These are phyloP conservation scores for Auriscalpium vulgare DNA, from an alignment of 768 basidiomycete genomes.

Conservation along the genomic window DNA sequence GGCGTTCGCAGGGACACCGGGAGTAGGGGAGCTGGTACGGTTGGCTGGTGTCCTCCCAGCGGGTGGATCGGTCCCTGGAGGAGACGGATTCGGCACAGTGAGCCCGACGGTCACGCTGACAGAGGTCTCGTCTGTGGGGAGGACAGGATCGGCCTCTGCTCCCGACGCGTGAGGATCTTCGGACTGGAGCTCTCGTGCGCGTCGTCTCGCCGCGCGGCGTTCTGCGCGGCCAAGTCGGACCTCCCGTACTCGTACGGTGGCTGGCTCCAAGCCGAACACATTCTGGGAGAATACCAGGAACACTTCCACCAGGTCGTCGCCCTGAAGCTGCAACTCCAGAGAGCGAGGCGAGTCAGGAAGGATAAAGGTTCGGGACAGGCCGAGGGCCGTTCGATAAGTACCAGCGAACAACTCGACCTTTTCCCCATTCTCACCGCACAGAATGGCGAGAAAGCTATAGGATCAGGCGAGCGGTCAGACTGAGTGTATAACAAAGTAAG, in stretches of 20 bases:
- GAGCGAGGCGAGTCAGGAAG: slow-evolving; percentile 85
- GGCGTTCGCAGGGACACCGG: slow-evolving; percentile 13
- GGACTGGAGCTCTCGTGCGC: slow-evolving; percentile 58
- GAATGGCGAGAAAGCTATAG: slow-evolving; percentile 78
- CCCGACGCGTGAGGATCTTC: slow-evolving; percentile 39
- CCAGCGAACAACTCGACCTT: slow-evolving; percentile 93
- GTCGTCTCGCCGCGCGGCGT: slow-evolving; percentile 72
- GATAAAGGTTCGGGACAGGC: slow-evolving; percentile 88
- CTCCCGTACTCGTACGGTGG: slow-evolving; percentile 89
- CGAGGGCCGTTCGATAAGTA: slow-evolving; percentile 82
- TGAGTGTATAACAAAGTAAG: not conserved
- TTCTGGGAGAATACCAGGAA: slow-evolving; percentile 89
- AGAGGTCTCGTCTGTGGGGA: slow-evolving; percentile 42
- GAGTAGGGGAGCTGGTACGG: slow-evolving; percentile 32
- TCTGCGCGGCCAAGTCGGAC: slow-evolving; percentile 87
- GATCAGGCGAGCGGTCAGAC: not conserved
- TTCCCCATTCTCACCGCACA: slow-evolving; percentile 88
- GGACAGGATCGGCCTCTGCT: slow-evolving; percentile 33
- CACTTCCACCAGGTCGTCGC: slow-evolving; percentile 87
- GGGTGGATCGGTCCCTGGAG: slow-evolving; percentile 28
- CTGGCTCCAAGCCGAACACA: slow-evolving; percentile 87
- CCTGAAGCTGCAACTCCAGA: slow-evolving; percentile 81
- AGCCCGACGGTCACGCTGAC: slow-evolving; percentile 40
- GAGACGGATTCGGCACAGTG: slow-evolving; percentile 44
- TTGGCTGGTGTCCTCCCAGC: slow-evolving; percentile 5